Evolutionary conservation across 345 rosid genomes (phyloP), one percentile per base, ranked within the genome.

Genomic region (Populus ilicifolia): DNA sequence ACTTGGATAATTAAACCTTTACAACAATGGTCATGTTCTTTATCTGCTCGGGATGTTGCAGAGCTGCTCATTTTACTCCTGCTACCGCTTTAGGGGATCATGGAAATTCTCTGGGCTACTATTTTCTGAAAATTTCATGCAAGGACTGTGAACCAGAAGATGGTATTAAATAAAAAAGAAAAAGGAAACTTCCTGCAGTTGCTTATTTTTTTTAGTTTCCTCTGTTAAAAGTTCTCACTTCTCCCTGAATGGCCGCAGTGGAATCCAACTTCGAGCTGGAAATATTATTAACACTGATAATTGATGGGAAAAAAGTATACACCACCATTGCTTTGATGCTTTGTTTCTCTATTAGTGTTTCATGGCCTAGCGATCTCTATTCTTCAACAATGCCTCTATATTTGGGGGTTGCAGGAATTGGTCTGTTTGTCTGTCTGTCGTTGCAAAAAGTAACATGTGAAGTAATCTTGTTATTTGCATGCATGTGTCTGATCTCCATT

Each of bases 381-480:
- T 82, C 76, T 82, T 84, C 90, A 88, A 82, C 79, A 21, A 81
- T 88, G 89, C 91, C 86, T 87, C 84, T 88, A 78, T 87, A 86
- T 91, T 86, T 91, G 90, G 77, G 82, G 87, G 89, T 92, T 85
- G 91, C 91, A 86, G 92, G 96, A 75, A 75, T 69, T 81, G 83
- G 80, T 86, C 80, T 84, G 87, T 27, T 1, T 27, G 29, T 85
- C 54, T 48, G 54, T 48, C 81, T 82, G 87, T 85, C 74, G 89
- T 79, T 80, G 87, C 82, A 84, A 64, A 86, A 89, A 85, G 85
- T 89, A 87, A 84, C 88, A 78, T 84, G 77, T 80, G 86, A 86
- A 87, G 91, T 85, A 88, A 88, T 88, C 87, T 72, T 83, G 76
- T 67, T 74, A 72, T 79, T 74, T 77, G 79, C 73, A 71, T 68